Base-by-base conservation (phyloP, 257 asterid genomes). In the Plantago major region DNA sequence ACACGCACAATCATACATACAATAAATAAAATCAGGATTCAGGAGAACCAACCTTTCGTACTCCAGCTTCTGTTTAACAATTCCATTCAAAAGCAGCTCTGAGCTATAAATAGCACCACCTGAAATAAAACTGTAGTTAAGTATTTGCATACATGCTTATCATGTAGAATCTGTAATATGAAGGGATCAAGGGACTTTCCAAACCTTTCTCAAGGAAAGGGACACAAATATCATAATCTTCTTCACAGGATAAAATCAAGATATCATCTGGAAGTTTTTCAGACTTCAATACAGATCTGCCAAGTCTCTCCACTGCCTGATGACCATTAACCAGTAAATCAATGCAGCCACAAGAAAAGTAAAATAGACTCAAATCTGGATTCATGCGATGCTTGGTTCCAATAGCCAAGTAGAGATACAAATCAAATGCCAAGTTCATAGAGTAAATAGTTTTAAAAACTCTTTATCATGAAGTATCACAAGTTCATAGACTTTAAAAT, bases 151-250 rank as follows among this genome's bases (percentile, higher is more conserved):
- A 57, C 7, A 15, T 52, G 30, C 38, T 55, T 49, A 46, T 17
- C 55, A 11, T 12, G 42, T 44, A 66, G 45, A 14, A 30, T 47
- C 14, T 19, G 16, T 13, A 40, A 17, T 55, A 30, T 57, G 46
- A 55, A 55, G 47, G 55, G 60, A 45, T 57, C 37, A 55, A 58
- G 47, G 55, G 60, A 45, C 45, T 26, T 42, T 63, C 56, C 76
- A 49, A 58, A 92, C 98, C 97, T 86, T 84, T 92, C 81, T 88
- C 87, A 46, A 92, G 95, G 67, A 84, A 82, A 58, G 97, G 97
- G 57, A 81, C 74, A 60, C 98, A 92, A 42, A 67, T 52, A n/a
- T 81, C 90, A 17, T 86, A 80, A 73, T 92, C 97, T 54, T 92
- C 98, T 84, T 92, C 95, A 71, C 98, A 88, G 19, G 98, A 92